Conservation (phyloP, 1,284 basidiomycete species). For the Leccinum fallax region DNA sequence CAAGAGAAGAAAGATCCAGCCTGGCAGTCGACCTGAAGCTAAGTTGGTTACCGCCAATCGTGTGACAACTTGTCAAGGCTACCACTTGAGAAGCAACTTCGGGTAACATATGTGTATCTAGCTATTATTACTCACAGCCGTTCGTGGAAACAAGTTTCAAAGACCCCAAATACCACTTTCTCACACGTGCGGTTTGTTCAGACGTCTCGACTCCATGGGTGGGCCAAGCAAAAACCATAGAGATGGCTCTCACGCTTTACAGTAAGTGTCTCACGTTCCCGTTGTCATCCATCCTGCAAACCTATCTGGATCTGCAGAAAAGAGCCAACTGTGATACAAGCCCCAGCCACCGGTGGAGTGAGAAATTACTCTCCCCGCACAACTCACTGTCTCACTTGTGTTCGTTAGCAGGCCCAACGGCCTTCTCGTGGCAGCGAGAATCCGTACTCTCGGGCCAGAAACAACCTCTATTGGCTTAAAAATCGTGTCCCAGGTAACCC, state of each 20-base stretch:
- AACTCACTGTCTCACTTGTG: constrained; percentile 11
- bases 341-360: constrained; percentile 19
- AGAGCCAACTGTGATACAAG: constrained; percentile 24
- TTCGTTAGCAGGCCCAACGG: constrained; percentile 14
- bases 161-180: background rate
- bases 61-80: constrained; percentile 19
- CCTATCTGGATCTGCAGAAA: constrained; percentile 20
- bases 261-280: constrained; percentile 18
- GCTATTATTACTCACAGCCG: background rate
- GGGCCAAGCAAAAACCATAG: constrained; percentile 24
- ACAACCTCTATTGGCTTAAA: background rate
- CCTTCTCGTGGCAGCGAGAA: constrained; percentile 14
- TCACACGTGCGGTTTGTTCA: too few relatives aligned
- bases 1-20: constrained; percentile 3
- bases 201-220: constrained; percentile 2
- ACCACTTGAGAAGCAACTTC: constrained; percentile 15
- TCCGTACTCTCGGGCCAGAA: constrained; percentile 16
- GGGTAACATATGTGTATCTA: constrained; percentile 17
- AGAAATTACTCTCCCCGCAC: constrained; percentile 8
- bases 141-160: background rate
- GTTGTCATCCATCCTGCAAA: constrained; percentile 7
- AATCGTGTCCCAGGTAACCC: constrained; percentile 23
- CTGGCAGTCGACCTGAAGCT: background rate
- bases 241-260: constrained; percentile 32
- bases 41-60: constrained; percentile 26